Base-by-base conservation (phyloP, 768 basidiomycete species). In the Saitozyma sp. region DNA sequence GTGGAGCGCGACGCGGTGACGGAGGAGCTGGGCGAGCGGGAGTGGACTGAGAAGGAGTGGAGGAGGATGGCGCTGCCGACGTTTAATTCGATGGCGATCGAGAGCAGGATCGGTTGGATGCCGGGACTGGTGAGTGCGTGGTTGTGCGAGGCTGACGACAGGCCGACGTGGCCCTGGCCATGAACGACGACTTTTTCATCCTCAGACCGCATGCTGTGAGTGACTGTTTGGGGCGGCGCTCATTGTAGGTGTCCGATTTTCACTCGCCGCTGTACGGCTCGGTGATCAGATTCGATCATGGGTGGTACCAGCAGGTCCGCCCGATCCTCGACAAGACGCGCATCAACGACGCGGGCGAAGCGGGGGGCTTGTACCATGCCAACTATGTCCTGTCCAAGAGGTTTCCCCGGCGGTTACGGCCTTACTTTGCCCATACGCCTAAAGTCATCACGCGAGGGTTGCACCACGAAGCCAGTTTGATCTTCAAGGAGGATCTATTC, bases 71-170 rank as follows among this genome's bases (percentile, higher is more conserved):
- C 73, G 1, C 50, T 76, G 11, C 77, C 77, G 16, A 72, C 56
- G 16, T 78, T 76, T 62, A 78, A 76, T 48, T 78, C 75, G 7
- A 74, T 75, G 73, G 68, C 77, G 3, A 78, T 78, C 50, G 77
- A 78, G 43, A 68, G 66, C 43, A 52, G 73, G 10, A 62, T 76
- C 4, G 75, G 73, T 3, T 76, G 73, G 65, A 53, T 76, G 11
- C 73, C 70, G 19, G 77, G 75, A 20, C 54, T 78, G 45, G 69
- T 71, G 58, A 64, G 66, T 58, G 4, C 6, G 40, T 29, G 13
- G n/a, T 9, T 20, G 10, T 19, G 37, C 19, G 39, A 41, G 38
- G 8, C 9, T 8, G 13, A 38, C 14, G 16, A 51, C 13, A 68
- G 63, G 62, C 67, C 41, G 72, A 71, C 48, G 71, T 74, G 7